Evolutionary conservation across 2,329 filamentous ascomycete genomes (phyloP).

Genomic region (Pyrenophora graminea): DNA sequence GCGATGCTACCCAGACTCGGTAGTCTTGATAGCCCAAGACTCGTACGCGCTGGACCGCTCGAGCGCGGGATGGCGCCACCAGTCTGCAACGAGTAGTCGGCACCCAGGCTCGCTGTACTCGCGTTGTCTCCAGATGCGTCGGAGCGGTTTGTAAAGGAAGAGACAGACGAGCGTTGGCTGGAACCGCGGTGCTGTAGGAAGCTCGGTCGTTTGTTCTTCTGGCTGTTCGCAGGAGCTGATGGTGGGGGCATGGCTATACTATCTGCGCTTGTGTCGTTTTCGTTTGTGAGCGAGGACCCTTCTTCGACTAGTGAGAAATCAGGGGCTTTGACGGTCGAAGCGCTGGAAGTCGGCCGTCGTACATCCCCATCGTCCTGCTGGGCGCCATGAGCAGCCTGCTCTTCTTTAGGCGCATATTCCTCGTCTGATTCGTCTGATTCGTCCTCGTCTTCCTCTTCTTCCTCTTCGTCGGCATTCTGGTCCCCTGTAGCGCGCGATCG

Average conservation of each 20-base stretch:
- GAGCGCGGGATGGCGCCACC: conserved; percentile 69
- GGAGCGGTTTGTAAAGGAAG: conserved; percentile 59
- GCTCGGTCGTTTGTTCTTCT: conserved; percentile 55
- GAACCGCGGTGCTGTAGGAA: conserved; percentile 61
- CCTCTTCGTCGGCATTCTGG: conserved; percentile 2
- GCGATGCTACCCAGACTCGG: conserved; percentile 89
- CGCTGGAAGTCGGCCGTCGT: conserved; percentile 44
- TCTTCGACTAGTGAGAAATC: conserved; percentile 40
- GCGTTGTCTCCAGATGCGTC: conserved; percentile 63
- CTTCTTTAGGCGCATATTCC: conserved; percentile 4
- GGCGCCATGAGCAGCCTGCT: conserved; percentile 12
- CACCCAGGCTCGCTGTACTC: conserved; percentile 76
- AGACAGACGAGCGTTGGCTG: conserved; percentile 62
- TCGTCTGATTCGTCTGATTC: neutral
- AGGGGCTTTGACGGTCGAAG: conserved; percentile 46
- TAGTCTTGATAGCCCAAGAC: conserved; percentile 68
- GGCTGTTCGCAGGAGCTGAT: conserved; percentile 26
- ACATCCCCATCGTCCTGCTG: conserved; percentile 27
- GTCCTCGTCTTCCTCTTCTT: conserved; percentile 4
- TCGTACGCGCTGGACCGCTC: conserved; percentile 48
- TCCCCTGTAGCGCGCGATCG: conserved; percentile 23
- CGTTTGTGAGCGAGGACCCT: conserved; percentile 33
- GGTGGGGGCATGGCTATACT: conserved; percentile 27
- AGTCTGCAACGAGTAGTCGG: conserved; percentile 81
- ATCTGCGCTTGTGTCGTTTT: conserved; percentile 39